phyloP scores from a whole-genome alignment of 2,329 filamentous ascomycete genomes.

The Stylonectria norvegica region DNA sequence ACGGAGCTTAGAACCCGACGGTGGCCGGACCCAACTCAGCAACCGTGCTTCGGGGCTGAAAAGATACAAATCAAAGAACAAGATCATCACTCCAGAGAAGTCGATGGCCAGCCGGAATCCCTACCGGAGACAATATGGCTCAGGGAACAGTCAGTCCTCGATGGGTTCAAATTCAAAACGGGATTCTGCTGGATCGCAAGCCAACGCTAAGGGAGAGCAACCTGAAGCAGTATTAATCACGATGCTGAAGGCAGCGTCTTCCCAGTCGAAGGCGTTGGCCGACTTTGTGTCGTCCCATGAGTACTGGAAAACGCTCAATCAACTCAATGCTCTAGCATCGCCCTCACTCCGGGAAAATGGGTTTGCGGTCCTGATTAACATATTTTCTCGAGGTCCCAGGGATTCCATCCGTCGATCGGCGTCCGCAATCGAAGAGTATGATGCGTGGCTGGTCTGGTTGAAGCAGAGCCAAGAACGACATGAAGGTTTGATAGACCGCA shows the following conservation, averaged over 20 bases:
- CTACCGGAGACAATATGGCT: slow-evolving; percentile 41
- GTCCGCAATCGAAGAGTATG: slow-evolving; percentile 72
- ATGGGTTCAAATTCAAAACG: slow-evolving; percentile 7
- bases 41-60: slow-evolving; percentile 63
- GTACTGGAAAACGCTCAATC: slow-evolving; percentile 79
- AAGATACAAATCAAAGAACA: slow-evolving; percentile 59
- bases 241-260: slow-evolving; percentile 74
- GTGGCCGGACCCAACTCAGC: slow-evolving; percentile 62
- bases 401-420: slow-evolving; percentile 68
- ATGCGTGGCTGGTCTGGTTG: slow-evolving; percentile 78
- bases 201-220: slow-evolving; percentile 32
- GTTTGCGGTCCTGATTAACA: slow-evolving; percentile 67
- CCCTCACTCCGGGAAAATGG: slow-evolving; percentile 62
- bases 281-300: slow-evolving; percentile 82
- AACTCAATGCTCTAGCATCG: slow-evolving; percentile 62
- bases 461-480: slow-evolving; percentile 78
- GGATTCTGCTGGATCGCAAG: slow-evolving; percentile 8
- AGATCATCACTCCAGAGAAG: slow-evolving; percentile 49
- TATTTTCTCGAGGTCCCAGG: slow-evolving; percentile 69
- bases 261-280: slow-evolving; percentile 71
- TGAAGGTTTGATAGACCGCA: slow-evolving; percentile 68
- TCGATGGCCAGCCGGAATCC: slow-evolving; percentile 57
- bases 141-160: slow-evolving; percentile 10
- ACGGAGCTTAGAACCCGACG: slow-evolving; percentile 59
- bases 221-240: slow-evolving; percentile 58